phyloP scores from a whole-genome alignment of 768 basidiomycete genomes.

The Tephrocybe sp. region DNA sequence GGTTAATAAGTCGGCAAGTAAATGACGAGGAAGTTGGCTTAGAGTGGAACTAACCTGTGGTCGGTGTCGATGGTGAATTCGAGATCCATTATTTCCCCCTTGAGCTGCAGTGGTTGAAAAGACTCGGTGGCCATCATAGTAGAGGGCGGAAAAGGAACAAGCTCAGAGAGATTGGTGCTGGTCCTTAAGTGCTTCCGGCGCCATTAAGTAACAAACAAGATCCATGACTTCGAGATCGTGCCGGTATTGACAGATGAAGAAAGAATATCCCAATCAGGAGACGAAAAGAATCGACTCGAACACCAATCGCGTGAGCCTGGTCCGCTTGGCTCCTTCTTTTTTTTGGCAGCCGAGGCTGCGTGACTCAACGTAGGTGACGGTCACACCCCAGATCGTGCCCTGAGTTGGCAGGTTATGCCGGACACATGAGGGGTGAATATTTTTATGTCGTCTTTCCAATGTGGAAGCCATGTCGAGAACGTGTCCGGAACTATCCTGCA shows the following conservation, averaged over 20 bases:
- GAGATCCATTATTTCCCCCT: slow-evolving; percentile 77
- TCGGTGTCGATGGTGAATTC: slow-evolving; percentile 73
- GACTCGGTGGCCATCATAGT: slow-evolving; percentile 57
- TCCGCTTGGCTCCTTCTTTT: slow-evolving; percentile 19
- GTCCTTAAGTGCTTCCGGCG: slow-evolving; percentile 56
- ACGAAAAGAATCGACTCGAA: slow-evolving; percentile 21
- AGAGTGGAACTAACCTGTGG: slow-evolving; percentile 47
- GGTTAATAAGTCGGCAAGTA: slow-evolving; percentile 51
- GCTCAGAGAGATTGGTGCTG: slow-evolving; percentile 44
- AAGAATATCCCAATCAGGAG: slow-evolving; percentile 34
- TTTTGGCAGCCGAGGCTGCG: slow-evolving; percentile 21
- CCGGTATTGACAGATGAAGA: slow-evolving; percentile 37
- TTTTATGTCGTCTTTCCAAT: slow-evolving; percentile 29
- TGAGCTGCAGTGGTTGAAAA: slow-evolving; percentile 62
- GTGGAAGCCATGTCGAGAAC: slow-evolving; percentile 35
- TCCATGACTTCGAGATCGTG: slow-evolving; percentile 45
- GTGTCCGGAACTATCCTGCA: slow-evolving; percentile 34
- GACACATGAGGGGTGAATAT: slow-evolving; percentile 35
- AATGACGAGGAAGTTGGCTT: slow-evolving; percentile 21
- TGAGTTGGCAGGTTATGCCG: slow-evolving; percentile 29
- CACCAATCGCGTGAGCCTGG: slow-evolving; percentile 19
- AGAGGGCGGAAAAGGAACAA: slow-evolving; percentile 46
- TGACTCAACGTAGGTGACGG: slow-evolving; percentile 27
- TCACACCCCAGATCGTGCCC: slow-evolving; percentile 35
- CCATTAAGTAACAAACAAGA: slow-evolving; percentile 60